Base-by-base conservation (phyloP, 257 asterid genomes). In the Striga asiatica region DNA sequence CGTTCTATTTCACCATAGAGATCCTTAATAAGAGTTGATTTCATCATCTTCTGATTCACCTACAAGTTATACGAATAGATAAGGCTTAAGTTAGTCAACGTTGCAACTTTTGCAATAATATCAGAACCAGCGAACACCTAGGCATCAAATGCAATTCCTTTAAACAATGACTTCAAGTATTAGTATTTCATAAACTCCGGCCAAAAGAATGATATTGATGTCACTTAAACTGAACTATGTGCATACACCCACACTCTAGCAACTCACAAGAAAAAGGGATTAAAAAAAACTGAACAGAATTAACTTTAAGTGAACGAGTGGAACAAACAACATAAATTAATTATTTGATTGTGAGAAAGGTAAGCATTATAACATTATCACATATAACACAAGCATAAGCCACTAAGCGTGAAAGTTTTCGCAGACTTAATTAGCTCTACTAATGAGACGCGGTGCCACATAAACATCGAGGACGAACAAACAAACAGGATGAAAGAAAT, bases 41-140 rank as follows among this genome's bases (percentile, higher is more conserved):
- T 82, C 92, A 82, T 82, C 97, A 88, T 88, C 66, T 88, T 88
- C 68, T 88, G 95, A 67, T 88, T 88, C 48, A 88, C 91, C 97
- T 84, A 60, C 62, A 74, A 54, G 34, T 62, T 48, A 32, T 50
- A 32, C 28, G 31, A 25, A 49, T 18, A 19, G 2, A 19, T 56
- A 24, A 27, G 42, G n/a, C n/a, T n/a, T n/a, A n/a, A n/a, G n/a
- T n/a, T n/a, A n/a, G n/a, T n/a, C n/a, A n/a, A n/a, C n/a, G n/a
- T n/a, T n/a, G 28, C 39, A 54, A 54, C 23, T 12, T 3, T 12
- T 25, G 6, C 43, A n/a, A 10, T 7, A 19, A 22, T 23, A 66
- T 21, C 52, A 6, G 24, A 29, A 60, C 56, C 23, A n/a, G n/a
- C n/a, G n/a, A n/a, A 34, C 58, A 16, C 46, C 32, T 62, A 29